Conservation (phyloP, 371 early-diverging fungal genomes). For the Actinomortierella ambigua region DNA sequence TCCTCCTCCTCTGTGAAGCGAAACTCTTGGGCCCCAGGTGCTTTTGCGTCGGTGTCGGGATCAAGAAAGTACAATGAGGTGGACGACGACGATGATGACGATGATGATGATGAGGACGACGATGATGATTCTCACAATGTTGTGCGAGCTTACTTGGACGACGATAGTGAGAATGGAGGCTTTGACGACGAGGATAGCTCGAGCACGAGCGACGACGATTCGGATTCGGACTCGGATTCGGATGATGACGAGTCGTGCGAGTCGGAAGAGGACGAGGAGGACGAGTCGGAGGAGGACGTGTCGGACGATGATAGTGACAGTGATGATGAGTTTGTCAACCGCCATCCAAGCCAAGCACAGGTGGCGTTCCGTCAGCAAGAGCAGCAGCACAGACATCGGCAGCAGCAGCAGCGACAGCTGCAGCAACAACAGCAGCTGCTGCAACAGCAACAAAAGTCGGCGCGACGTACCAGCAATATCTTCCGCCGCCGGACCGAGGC, state of each 20-base stretch:
- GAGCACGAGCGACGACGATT: not conserved
- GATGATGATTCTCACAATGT: too few relatives aligned
- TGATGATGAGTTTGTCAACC: conserved; percentile 3
- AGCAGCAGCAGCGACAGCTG: not conserved
- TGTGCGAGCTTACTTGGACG: too few relatives aligned
- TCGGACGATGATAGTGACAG: conserved; percentile 6
- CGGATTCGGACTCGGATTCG: not conserved
- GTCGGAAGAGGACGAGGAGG: conserved; percentile 5
- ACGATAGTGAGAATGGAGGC: too few relatives aligned
- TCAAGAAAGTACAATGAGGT: too few relatives aligned
- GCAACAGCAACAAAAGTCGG: not conserved
- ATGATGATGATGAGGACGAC: too few relatives aligned
- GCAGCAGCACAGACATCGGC: not conserved
- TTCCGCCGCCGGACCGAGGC: conserved; percentile 10
- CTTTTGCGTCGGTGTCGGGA: too few relatives aligned
- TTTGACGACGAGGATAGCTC: too few relatives aligned
- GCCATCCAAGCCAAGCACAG: not conserved
- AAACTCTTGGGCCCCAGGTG: too few relatives aligned
- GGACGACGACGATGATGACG: too few relatives aligned
- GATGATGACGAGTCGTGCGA: not conserved
- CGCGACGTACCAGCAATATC: not conserved
- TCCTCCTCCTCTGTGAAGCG: too few relatives aligned
- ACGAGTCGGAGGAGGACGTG: too few relatives aligned
- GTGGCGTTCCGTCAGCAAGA: not conserved
- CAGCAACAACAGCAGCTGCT: not conserved